These are phyloP conservation scores for Diversispora epigaea DNA, from an alignment of 192 early-diverging fungal species.

Conservation along the genomic window DNA sequence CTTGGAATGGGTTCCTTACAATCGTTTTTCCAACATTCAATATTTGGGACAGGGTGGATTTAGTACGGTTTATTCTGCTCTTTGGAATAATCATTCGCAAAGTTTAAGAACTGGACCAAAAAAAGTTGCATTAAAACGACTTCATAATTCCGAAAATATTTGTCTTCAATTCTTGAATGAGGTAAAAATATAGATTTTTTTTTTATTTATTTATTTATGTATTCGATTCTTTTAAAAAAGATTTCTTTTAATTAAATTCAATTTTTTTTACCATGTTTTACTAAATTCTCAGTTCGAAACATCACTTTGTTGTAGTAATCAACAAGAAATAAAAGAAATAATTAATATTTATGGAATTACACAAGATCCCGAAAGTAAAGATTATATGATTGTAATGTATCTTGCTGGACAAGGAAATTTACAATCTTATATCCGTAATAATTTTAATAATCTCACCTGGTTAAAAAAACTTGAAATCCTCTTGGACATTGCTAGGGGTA, in stretches of 20 bases:
- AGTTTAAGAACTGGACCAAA: background rate
- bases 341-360: constrained; percentile 17
- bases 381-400: constrained; percentile 23
- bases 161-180: constrained; percentile 8
- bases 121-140: constrained; percentile 22
- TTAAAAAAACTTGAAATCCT: constrained; percentile 14
- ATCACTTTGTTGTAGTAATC: background rate
- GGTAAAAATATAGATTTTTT: background rate
- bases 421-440: background rate
- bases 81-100: background rate
- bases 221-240: background rate
- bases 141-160: constrained; percentile 19
- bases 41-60: constrained; percentile 7
- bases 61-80: constrained; percentile 7
- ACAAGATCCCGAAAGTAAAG: constrained; percentile 17
- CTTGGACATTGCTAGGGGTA: background rate
- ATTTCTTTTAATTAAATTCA: background rate
- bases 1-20: constrained; percentile 23
- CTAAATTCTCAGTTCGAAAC: background rate
- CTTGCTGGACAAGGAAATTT: constrained; percentile 9
- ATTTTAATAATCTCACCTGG: constrained; percentile 3
- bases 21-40: constrained; percentile 4
- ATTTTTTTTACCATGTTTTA: background rate
- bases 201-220: background rate
- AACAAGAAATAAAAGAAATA: background rate